Conservation (phyloP, 1,284 basidiomycete species). For the Malassezia yamatoensis region DNA sequence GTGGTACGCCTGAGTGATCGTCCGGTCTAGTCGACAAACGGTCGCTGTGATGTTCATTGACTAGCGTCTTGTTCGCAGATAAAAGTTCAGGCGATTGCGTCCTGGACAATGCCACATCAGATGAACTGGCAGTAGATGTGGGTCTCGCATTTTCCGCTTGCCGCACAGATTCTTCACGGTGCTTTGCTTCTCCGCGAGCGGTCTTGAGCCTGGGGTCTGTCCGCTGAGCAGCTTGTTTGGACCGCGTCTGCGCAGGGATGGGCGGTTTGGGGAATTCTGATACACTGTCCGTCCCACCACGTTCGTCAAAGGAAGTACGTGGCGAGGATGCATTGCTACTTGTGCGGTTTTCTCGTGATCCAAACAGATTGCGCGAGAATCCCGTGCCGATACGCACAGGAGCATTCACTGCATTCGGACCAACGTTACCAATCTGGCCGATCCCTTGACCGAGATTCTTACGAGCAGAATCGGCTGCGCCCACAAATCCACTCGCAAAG, state of each 20-base stretch:
- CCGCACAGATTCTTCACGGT: not conserved
- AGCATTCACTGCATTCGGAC: not conserved
- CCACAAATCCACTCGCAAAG: conserved; percentile 31
- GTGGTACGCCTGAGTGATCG: no score
- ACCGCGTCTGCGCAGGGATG: conserved; percentile 6
- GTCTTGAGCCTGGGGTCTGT: not conserved
- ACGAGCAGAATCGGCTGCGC: conserved; percentile 32
- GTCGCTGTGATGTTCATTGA: no score
- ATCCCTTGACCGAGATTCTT: conserved; percentile 25
- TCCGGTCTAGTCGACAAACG: no score
- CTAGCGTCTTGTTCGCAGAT: not conserved
- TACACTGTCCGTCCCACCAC: not conserved
- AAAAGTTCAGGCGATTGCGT: not conserved
- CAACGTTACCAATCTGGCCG: not conserved
- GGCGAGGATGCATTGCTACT: not conserved
- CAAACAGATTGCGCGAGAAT: conserved; percentile 1
- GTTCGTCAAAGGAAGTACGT: not conserved
- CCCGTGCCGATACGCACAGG: not conserved
- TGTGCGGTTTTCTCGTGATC: not conserved
- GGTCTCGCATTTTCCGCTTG: not conserved
- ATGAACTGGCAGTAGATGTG: no score
- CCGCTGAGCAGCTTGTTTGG: not conserved
- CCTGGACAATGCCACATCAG: not conserved
- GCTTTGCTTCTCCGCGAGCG: not conserved
- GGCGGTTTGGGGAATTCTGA: conserved; percentile 19